Evolutionary conservation across 2,329 filamentous ascomycete species (phyloP).

Genomic region (Aspergillus sp.): DNA sequence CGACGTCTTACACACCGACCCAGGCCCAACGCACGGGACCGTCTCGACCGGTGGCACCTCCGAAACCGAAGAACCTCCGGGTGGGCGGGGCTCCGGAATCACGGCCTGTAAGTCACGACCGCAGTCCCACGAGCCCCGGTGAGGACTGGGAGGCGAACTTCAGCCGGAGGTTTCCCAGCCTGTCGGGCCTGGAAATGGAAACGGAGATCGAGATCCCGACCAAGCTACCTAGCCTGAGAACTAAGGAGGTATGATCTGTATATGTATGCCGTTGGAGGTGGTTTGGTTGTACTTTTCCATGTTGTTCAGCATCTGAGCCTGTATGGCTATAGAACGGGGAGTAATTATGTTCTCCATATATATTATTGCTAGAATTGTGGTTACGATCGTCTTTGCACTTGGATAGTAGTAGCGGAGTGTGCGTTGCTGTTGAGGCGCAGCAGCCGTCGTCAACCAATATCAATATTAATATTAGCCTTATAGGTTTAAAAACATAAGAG

Average conservation of each 20-base stretch:
- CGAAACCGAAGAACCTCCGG: conserved; percentile 60
- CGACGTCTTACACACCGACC: conserved; percentile 16
- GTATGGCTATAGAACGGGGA: neutral
- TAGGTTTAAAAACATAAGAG: no score
- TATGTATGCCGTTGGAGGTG: neutral
- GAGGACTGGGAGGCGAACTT: conserved; percentile 72
- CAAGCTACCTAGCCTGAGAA: conserved; percentile 36
- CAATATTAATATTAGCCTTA: no score
- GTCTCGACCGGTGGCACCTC: conserved; percentile 50
- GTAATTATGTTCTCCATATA: neutral
- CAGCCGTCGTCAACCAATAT: no score
- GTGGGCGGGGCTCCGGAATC: conserved; percentile 36
- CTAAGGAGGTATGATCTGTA: conserved; percentile 39
- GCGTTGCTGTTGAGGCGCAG: no score
- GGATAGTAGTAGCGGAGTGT: no score
- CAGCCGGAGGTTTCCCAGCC: conserved; percentile 79
- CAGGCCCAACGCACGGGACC: conserved; percentile 29
- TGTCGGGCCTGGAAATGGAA: conserved; percentile 84
- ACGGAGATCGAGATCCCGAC: conserved; percentile 52
- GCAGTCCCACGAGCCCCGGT: conserved; percentile 26
- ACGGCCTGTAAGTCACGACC: conserved; percentile 18
- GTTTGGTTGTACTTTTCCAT: neutral
- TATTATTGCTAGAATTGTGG: neutral
- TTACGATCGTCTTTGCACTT: no score
- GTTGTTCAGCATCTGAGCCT: neutral